phyloP scores from a whole-genome alignment of 192 early-diverging fungal genomes.

The Entomortierella beljakovae region DNA sequence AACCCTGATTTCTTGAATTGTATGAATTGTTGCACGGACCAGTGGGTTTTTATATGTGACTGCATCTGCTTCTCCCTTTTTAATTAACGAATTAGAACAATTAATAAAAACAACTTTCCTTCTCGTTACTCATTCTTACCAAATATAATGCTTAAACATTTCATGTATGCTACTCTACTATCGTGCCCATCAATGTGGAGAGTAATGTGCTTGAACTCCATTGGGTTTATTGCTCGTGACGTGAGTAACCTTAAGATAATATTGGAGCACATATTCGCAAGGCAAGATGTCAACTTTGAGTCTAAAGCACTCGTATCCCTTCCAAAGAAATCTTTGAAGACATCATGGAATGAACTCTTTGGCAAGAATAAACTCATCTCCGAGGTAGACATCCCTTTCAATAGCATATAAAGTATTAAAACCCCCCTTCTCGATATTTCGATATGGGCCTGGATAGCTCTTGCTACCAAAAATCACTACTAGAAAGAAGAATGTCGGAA shows the following conservation, averaged over 20 bases:
- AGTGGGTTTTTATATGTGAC: too few species aligned
- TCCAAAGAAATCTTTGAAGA: constrained; percentile 14
- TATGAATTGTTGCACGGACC: constrained; percentile 15
- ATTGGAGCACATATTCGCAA: neutral
- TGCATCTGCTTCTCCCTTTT: too few species aligned
- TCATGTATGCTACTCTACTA: too few species aligned
- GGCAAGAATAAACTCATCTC: constrained; percentile 23
- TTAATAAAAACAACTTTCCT: too few species aligned
- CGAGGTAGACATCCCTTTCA: constrained; percentile 16
- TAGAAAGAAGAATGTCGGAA: constrained; percentile 26
- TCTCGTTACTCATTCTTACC: too few species aligned
- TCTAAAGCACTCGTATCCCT: neutral
- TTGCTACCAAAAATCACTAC: constrained; percentile 8
- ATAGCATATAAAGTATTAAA: constrained; percentile 29
- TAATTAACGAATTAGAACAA: too few species aligned
- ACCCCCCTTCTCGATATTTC: constrained; percentile 43
- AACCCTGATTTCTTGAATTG: constrained; percentile 34
- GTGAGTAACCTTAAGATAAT: neutral
- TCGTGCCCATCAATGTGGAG: too few species aligned
- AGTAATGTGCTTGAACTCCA: constrained; percentile 31
- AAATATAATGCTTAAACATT: too few species aligned
- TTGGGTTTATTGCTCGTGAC: constrained; percentile 8
- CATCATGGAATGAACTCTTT: too few species aligned
- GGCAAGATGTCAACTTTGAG: neutral
- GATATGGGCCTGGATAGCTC: too few species aligned